Conservation (phyloP, 1,284 basidiomycete species). For the Coniferiporia weirii region DNA sequence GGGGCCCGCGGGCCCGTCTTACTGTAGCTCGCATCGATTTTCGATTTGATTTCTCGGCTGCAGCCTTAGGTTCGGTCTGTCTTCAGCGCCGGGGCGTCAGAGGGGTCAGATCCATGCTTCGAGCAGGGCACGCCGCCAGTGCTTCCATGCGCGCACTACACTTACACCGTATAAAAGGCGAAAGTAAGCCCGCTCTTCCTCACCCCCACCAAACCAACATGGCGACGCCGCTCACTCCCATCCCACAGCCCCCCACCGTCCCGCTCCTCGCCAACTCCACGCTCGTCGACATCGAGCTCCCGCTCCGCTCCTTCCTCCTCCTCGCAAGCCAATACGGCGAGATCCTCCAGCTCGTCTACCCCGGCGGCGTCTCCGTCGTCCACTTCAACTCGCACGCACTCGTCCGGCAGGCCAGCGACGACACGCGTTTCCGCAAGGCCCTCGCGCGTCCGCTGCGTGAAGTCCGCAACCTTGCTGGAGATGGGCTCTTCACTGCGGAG, state of each 20-base stretch:
- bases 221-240: conserved; percentile 26
- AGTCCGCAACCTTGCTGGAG: conserved; percentile 39
- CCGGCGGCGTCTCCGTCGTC: conserved; percentile 33
- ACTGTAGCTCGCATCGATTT: no score
- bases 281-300: conserved; percentile 36
- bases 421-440: conserved; percentile 29
- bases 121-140: no score
- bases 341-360: conserved; percentile 38
- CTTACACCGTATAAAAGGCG: no score
- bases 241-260: conserved; percentile 37
- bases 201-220: conserved; percentile 1
- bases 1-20: no score
- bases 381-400: conserved; percentile 37
- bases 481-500: conserved; percentile 42
- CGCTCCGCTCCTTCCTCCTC: conserved; percentile 33
- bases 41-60: no score
- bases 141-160: no score
- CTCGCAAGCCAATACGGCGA: conserved; percentile 43
- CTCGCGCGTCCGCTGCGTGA: conserved; percentile 34
- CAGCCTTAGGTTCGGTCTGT: no score
- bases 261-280: conserved; percentile 43
- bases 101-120: no score
- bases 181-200: no score
- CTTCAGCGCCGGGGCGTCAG: no score
- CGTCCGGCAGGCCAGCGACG: conserved; percentile 18